These are phyloP conservation scores for Aspergillus persii DNA, from an alignment of 2,329 filamentous ascomycete genomes.

Conservation along the genomic window DNA sequence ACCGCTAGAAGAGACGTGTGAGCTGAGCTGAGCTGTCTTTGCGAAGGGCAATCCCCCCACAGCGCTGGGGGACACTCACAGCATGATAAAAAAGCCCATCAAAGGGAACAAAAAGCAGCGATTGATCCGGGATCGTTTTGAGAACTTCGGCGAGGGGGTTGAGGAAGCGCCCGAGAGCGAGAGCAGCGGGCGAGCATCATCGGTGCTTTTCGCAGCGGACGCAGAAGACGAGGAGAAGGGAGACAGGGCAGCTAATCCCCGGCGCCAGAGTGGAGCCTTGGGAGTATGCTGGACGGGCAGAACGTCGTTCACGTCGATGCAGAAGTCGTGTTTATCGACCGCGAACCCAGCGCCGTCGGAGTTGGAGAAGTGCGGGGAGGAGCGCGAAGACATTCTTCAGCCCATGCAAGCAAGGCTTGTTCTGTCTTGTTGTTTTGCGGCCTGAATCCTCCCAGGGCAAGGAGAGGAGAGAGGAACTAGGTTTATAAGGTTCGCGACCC, in stretches of 20 bases:
- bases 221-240: constrained; percentile 9
- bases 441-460: background rate
- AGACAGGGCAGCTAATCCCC: constrained; percentile 10
- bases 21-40: background rate
- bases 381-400: background rate
- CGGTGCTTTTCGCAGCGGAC: constrained; percentile 1
- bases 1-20: constrained; percentile 28
- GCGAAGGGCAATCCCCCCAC: background rate
- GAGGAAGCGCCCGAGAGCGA: constrained; percentile 1
- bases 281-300: background rate
- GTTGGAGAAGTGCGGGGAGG: background rate
- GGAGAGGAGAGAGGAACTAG: background rate
- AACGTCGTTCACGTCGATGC: constrained; percentile 1
- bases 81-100: constrained; percentile 31
- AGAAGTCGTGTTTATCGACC: background rate
- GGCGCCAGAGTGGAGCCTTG: constrained; percentile 6
- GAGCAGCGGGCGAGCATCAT: constrained; percentile 11
- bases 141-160: constrained; percentile 13
- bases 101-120: constrained; percentile 20
- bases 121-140: constrained; percentile 13
- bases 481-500: background rate
- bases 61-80: constrained; percentile 23
- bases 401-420: background rate
- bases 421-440: background rate
- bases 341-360: background rate